These are phyloP conservation scores for Sugiyamaella sp. DNA, from an alignment of 1,139 yeast genomes.

Conservation along the genomic window DNA sequence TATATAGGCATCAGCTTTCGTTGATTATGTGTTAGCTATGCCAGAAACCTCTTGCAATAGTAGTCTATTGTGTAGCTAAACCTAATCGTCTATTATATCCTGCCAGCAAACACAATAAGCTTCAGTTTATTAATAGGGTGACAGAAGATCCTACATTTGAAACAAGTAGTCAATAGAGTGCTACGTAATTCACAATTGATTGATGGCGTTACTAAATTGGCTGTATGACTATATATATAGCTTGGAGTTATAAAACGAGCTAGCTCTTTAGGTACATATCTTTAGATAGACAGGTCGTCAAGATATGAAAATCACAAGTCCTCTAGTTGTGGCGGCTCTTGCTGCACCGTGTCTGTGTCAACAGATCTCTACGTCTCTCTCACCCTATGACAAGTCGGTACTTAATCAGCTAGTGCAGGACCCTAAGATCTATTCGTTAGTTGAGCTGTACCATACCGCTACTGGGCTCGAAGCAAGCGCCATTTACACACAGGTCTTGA, in stretches of 20 bases:
- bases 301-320: neutral
- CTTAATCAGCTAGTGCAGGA: conserved; percentile 26
- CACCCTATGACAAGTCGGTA: conserved; percentile 14
- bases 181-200: neutral
- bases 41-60: no score
- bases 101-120: neutral
- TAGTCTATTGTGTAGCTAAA: neutral
- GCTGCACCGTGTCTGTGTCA: neutral
- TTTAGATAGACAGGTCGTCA: no score
- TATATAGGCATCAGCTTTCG: no score
- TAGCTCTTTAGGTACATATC: no score
- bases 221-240: neutral
- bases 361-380: neutral
- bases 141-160: neutral
- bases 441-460: conserved; percentile 28
- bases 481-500: conserved; percentile 24
- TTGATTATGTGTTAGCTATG: no score
- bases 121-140: neutral
- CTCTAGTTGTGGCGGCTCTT: neutral
- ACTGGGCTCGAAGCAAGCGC: conserved; percentile 26
- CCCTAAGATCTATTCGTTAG: conserved; percentile 23
- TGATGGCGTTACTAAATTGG: neutral
- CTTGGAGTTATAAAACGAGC: no score
- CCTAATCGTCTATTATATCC: neutral
- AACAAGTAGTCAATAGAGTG: neutral